Base-by-base conservation (phyloP, 2,329 filamentous ascomycete genomes). In the Pseudogymnoascus sp. region DNA sequence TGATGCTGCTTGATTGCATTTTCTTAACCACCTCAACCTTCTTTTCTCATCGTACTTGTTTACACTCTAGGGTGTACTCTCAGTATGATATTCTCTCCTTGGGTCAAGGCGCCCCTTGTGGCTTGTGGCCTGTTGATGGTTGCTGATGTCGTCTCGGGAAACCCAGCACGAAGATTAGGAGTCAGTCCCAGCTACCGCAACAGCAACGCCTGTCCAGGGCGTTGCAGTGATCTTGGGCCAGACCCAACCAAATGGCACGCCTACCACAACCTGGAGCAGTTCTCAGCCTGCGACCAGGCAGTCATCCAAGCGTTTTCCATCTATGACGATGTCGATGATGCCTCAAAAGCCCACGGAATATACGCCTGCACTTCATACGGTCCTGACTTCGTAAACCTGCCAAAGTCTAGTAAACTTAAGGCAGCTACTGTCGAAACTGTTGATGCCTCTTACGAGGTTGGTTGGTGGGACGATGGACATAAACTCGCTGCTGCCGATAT, bases 251-350 rank as follows among this genome's bases (percentile, higher is more conserved):
- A 57, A 30, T 57, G 47, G 47, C 22, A 25, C 22, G 9, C 47
- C 47, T 28, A 30, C 22, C 47, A 28, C 47, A 35, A n/a, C 63
- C 64, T 73, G 47, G 65, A 68, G 3, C 57, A 66, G 50, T 64
- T 73, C 61, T 63, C 61, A 6, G 62, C 47, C 6, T 75, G 73
- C 64, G 63, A 69, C 69, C 59, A 25, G 22, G 22, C 22, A 25
- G 65, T 74, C 61, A 71, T 74, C 57, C 73, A 73, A 57, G 63
- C 68, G 61, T 74, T 75, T 62, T 70, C 69, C n/a, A 60, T 75
- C 50, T 66, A 71, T 50, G 72, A 75, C 60, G 60, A 61, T 9
- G 69, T 75, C 9, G 73, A 75, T 60, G 67, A 73, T 60, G 15
- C 20, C 11, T 47, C 60, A 35, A n/a, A 28, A 12, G 63, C 53